Conservation (phyloP, 306 rosid species). For the Dalbergia cochinchinensis region DNA sequence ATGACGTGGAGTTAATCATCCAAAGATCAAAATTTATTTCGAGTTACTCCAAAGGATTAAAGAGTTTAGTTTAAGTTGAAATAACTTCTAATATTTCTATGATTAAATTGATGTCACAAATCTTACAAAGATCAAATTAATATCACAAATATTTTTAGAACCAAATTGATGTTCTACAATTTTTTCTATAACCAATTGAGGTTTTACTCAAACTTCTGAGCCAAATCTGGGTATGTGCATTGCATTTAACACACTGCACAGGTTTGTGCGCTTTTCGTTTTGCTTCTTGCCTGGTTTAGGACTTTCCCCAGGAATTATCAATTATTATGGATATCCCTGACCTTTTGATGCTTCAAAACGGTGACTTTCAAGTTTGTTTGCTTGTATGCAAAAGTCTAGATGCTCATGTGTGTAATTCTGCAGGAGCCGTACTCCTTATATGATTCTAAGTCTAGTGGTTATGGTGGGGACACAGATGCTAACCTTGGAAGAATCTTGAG, state of each 20-base stretch:
- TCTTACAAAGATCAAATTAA: no score
- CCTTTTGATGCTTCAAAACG: slow-evolving; percentile 31
- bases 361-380: neutral
- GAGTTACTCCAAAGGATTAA: no score
- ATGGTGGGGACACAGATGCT: slow-evolving; percentile 41
- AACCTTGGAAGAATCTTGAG: slow-evolving; percentile 36
- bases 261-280: neutral
- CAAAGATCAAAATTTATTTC: no score
- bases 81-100: no score
- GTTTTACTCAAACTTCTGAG: neutral
- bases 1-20: no score
- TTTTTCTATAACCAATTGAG: no score
- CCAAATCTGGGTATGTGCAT: neutral
- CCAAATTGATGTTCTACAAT: no score
- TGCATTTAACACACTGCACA: neutral
- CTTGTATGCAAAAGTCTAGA: neutral
- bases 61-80: no score
- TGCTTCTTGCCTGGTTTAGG: slow-evolving; percentile 3
- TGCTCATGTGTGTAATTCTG: slow-evolving; percentile 13
- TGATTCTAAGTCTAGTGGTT: slow-evolving; percentile 17
- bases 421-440: slow-evolving; percentile 20
- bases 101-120: no score
- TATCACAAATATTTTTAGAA: neutral
- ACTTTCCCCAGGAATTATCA: neutral
- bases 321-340: neutral